Conservation (phyloP, 2,329 filamentous ascomycete genomes). For the Cladosporium sp. region DNA sequence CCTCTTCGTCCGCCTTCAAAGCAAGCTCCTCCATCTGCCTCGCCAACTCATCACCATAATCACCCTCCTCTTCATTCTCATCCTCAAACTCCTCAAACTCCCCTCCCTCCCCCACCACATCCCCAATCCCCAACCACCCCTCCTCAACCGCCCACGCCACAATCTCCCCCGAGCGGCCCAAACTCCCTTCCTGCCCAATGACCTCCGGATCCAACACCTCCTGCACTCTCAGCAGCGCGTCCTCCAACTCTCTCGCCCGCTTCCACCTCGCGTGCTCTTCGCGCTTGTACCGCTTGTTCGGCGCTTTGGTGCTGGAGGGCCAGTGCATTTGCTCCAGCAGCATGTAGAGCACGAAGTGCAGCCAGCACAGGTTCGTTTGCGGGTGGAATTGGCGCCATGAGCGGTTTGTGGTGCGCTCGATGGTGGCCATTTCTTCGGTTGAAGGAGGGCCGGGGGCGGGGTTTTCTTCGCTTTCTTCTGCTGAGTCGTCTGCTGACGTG, state of each 20-base stretch:
- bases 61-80: not conserved
- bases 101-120: conserved; percentile 29
- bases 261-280: conserved; percentile 21
- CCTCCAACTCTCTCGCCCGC: conserved; percentile 36
- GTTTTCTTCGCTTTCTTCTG: not conserved
- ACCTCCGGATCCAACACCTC: conserved; percentile 35
- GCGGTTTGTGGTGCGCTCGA: conserved; percentile 13
- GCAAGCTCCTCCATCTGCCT: not conserved
- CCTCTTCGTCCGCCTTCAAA: not conserved
- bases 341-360: conserved; percentile 57
- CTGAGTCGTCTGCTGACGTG: conserved; percentile 1
- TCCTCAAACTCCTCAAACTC: conserved; percentile 14
- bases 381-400: conserved; percentile 55
- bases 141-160: conserved; percentile 31
- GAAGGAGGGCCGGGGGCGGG: not conserved
- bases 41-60: conserved; percentile 4
- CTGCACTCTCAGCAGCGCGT: conserved; percentile 33
- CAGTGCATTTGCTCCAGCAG: conserved; percentile 43
- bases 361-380: conserved; percentile 60
- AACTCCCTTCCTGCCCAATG: conserved; percentile 19
- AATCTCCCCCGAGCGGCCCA: conserved; percentile 27
- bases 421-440: conserved; percentile 14
- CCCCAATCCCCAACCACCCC: conserved; percentile 32
- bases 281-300: conserved; percentile 17
- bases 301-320: conserved; percentile 23